Conservation (phyloP, 768 basidiomycete genomes). For the Suillus decipiens region DNA sequence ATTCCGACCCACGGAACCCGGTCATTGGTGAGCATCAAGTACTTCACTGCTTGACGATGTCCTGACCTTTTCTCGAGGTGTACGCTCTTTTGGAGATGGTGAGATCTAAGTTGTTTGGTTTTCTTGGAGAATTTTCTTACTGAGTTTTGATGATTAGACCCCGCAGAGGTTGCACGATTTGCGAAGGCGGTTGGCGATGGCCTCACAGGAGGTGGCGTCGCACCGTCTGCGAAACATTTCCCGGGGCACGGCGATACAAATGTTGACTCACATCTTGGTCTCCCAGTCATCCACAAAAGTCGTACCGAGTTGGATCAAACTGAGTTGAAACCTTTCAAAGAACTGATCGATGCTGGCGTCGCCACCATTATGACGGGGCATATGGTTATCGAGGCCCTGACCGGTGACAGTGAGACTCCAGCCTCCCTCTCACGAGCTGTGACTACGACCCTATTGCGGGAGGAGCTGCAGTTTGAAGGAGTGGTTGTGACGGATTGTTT, state of each 20-base stretch:
- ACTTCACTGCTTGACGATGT: neutral
- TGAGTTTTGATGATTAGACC: slow-evolving; percentile 41
- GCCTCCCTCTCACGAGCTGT: slow-evolving; percentile 57
- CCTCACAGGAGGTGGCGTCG: slow-evolving; percentile 49
- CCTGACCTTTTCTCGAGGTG: slow-evolving; percentile 40
- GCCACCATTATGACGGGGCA: slow-evolving; percentile 75
- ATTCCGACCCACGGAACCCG: slow-evolving; percentile 67
- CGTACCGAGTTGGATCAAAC: slow-evolving; percentile 40
- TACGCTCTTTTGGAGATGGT: slow-evolving; percentile 74
- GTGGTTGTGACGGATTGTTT: slow-evolving; percentile 74
- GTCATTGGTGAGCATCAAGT: slow-evolving; percentile 56
- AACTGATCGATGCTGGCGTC: slow-evolving; percentile 41
- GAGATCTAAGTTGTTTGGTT: slow-evolving; percentile 11
- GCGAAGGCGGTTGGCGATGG: slow-evolving; percentile 50
- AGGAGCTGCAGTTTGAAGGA: slow-evolving; percentile 52
- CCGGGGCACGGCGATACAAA: slow-evolving; percentile 77
- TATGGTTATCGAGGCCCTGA: slow-evolving; percentile 65
- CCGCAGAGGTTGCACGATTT: slow-evolving; percentile 49
- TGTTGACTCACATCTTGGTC: slow-evolving; percentile 67
- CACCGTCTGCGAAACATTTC: slow-evolving; percentile 70
- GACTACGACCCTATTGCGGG: slow-evolving; percentile 53
- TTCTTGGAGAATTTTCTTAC: neutral
- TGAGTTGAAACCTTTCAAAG: slow-evolving; percentile 62
- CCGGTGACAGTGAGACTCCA: slow-evolving; percentile 51
- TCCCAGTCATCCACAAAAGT: slow-evolving; percentile 60